phyloP scores from a whole-genome alignment of 2,329 filamentous ascomycete genomes.

The Cercospora brassicicola region DNA sequence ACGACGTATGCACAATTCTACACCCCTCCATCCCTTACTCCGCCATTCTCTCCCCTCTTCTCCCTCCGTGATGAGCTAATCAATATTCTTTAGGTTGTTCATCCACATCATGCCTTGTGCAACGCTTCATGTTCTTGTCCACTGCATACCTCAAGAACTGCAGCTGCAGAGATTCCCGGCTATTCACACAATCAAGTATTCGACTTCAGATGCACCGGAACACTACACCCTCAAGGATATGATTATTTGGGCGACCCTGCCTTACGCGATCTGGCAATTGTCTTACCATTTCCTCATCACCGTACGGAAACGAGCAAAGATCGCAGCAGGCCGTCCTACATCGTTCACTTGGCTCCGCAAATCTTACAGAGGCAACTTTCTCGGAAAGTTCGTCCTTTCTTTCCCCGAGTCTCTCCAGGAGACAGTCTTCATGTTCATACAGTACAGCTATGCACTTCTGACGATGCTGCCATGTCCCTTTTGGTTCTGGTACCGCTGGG shows the following conservation, averaged over 20 bases:
- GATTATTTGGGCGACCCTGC: conserved; percentile 90
- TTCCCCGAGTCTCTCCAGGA: conserved; percentile 78
- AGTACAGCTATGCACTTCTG: conserved; percentile 83
- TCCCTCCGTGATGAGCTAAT: conserved; percentile 3
- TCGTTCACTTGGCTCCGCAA: conserved; percentile 96
- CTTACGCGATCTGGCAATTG: conserved; percentile 91
- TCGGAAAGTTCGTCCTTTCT: conserved; percentile 79
- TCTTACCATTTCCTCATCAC: conserved; percentile 94
- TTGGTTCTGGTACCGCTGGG: conserved; percentile 88
- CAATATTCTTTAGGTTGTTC: conserved; percentile 62
- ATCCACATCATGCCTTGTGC: conserved; percentile 99
- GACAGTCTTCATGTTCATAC: conserved; percentile 90
- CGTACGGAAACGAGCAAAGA: conserved; percentile 90
- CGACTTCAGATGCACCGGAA: conserved; percentile 66
- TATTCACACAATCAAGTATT: conserved; percentile 75
- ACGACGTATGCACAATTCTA: conserved; percentile 27
- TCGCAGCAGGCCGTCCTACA: conserved; percentile 89
- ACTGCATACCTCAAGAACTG: conserved; percentile 67
- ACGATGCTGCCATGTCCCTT: conserved; percentile 94
- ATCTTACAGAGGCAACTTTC: conserved; percentile 85
- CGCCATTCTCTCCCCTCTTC: background rate
- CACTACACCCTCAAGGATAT: conserved; percentile 77
- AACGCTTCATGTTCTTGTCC: conserved; percentile 86
- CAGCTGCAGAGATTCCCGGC: conserved; percentile 77
- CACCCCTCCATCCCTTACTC: background rate